Evolutionary conservation across 179 eudicot genomes (phyloP), one percentile per base, ranked within the genome.

Genomic region (Drosera spatulata): DNA sequence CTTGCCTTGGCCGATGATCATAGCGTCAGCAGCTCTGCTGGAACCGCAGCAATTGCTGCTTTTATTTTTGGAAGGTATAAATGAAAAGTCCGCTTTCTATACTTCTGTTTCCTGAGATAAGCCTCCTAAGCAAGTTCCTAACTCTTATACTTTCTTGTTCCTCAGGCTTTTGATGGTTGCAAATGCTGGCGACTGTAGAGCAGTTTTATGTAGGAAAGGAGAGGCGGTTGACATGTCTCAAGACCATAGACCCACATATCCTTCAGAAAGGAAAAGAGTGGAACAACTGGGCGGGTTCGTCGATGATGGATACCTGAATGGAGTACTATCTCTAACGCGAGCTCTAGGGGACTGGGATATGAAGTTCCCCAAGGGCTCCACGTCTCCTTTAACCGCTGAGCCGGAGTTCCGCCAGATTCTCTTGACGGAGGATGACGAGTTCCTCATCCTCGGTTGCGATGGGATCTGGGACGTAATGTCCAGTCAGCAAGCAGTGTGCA

Each of bases 331-430:
- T 0, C 85, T 88, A 7, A 75, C 95, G 3, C 66, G 96, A 52
- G 90, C 95, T n/a, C 61, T 88, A 38, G 95, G 96, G 5, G 96
- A 88, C 67, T 88, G 96, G 96, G 88, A 86, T 71, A 70, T 88
- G 85, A 88, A 86, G 71, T 70, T 82, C 3, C 85, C 90, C 33
- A 68, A 69, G 43, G 83, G 85, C 53, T 76, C 83, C 3, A 40
- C 83, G 13, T 88, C 96, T 0, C 88, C 95, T 65, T 82, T 88
- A 47, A 86, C 78, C 3, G 78, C 95, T 1, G 95, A 88, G 56
- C 95, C 91, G 33, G 96, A 88, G 58, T 33, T 84, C 14, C 66
- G 76, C 53, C 95, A 74, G 55, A 69, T 79, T 7, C 56, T 72
- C 40, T 76, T 88, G 56, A 86, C 85, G 0, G 88, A 82, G 73